Evolutionary conservation across 225 moss, liverwort and hornwort species (phyloP), one percentile per base, ranked within the genome.

Genomic region (Rhytidiadelphus loreus): DNA sequence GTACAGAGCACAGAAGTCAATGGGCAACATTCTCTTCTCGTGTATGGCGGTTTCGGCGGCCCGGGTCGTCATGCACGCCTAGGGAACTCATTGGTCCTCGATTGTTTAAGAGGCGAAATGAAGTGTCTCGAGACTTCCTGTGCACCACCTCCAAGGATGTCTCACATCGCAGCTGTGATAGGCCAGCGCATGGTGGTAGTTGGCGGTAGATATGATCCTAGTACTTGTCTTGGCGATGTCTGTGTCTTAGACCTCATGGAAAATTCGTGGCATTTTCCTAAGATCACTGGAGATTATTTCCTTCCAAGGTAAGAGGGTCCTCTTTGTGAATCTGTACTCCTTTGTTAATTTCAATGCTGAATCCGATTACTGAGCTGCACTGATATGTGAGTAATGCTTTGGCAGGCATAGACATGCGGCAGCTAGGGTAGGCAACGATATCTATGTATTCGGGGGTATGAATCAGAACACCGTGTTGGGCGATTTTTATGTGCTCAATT

Each of bases 41-140:
- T 97, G 85, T 95, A 94, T 83, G 98, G 97, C n/a, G 98, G 98
- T 30, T 98, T 96, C 83, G 98, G 98, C 83, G 98, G 97, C 39
- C 92, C 77, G 39, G 92, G 94, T 71, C 92, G 95, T 80, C 98
- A 97, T 89, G 92, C 92, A 75, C 96, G 98, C 43, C 91, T 88
- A 70, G 96, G 95, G 61, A 95, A 89, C 77, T 59, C 90, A 66
- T 70, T 97, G 70, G 44, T 95, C 43, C 83, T 98, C 48, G 86
- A 96, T 92, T 87, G 86, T 58, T 80, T 82, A 80, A 91, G 92
- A 83, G 94, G 95, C 61, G 85, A 76, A 33, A 82, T 98, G 63
- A 90, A 92, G 81, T 91, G 86, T 89, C 81, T 93, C 22, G 88
- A 90, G 59, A 85, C 96, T 85, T 85, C 66, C 71, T 55, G 75